These are phyloP conservation scores for Melampsora americana DNA, from an alignment of 1,284 basidiomycete species.

Conservation along the genomic window DNA sequence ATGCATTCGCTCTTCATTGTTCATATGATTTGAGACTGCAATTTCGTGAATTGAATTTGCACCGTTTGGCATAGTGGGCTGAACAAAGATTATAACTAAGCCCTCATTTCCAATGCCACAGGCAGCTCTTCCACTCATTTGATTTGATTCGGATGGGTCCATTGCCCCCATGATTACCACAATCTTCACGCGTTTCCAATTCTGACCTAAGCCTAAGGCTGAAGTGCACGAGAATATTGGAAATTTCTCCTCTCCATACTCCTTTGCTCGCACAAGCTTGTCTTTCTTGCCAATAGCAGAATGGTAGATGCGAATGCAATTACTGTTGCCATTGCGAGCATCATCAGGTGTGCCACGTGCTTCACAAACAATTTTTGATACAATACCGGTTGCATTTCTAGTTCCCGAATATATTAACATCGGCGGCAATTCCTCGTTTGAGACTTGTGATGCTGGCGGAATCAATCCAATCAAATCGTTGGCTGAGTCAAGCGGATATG, in stretches of 20 bases:
- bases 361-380: background rate
- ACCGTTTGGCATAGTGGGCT: background rate
- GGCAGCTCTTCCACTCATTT: constrained; percentile 14
- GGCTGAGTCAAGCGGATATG: background rate
- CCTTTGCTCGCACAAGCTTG: background rate
- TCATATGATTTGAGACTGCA: too few relatives aligned
- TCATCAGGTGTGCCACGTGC: background rate
- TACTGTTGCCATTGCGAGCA: background rate
- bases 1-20: constrained; percentile 16
- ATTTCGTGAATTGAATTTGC: too few relatives aligned
- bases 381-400: background rate
- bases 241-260: background rate
- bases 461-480: background rate
- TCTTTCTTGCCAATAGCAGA: background rate
- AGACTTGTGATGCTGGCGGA: background rate
- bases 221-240: constrained; percentile 12
- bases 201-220: constrained; percentile 24
- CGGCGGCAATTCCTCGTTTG: background rate
- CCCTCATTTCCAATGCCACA: background rate
- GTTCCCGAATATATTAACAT: constrained; percentile 13
- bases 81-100: background rate
- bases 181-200: constrained; percentile 11
- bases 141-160: too few relatives aligned
- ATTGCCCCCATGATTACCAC: constrained; percentile 14
- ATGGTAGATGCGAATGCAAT: background rate